Conservation (phyloP, 768 basidiomycete species). For the Leccinum truebloodii region DNA sequence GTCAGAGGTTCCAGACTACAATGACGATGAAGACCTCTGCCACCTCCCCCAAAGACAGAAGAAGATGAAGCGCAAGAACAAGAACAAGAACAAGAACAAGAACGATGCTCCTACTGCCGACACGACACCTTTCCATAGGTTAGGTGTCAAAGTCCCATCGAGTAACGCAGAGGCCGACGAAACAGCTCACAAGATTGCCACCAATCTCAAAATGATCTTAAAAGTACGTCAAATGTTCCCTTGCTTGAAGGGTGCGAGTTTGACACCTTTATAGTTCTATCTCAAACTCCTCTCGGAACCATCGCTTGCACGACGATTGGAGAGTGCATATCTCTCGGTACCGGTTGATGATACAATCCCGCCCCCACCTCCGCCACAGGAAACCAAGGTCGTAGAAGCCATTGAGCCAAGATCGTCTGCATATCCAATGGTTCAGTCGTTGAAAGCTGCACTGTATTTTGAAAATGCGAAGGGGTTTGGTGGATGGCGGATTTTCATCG, state of each 20-base stretch:
- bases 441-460: slow-evolving; percentile 63
- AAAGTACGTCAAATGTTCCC: slow-evolving; percentile 21
- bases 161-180: slow-evolving; percentile 19
- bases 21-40: slow-evolving; percentile 7
- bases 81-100: background rate
- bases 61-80: slow-evolving; percentile 22
- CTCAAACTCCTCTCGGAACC: slow-evolving; percentile 23
- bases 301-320: slow-evolving; percentile 10
- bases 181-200: slow-evolving; percentile 19
- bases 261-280: slow-evolving; percentile 25
- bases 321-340: slow-evolving; percentile 11
- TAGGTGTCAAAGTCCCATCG: slow-evolving; percentile 31
- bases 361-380: background rate
- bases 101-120: slow-evolving; percentile 25
- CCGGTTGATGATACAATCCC: background rate
- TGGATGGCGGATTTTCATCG: slow-evolving; percentile 61
- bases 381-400: background rate
- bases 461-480: slow-evolving; percentile 62
- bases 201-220: slow-evolving; percentile 29
- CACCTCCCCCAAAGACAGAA: slow-evolving; percentile 27
- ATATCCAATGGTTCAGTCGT: slow-evolving; percentile 52
- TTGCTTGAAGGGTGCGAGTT: too few relatives aligned
- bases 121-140: slow-evolving; percentile 28
- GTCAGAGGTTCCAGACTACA: slow-evolving; percentile 7
- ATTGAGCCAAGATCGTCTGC: slow-evolving; percentile 26